phyloP scores from a whole-genome alignment of 768 basidiomycete species.

The Ramaria sp. region DNA sequence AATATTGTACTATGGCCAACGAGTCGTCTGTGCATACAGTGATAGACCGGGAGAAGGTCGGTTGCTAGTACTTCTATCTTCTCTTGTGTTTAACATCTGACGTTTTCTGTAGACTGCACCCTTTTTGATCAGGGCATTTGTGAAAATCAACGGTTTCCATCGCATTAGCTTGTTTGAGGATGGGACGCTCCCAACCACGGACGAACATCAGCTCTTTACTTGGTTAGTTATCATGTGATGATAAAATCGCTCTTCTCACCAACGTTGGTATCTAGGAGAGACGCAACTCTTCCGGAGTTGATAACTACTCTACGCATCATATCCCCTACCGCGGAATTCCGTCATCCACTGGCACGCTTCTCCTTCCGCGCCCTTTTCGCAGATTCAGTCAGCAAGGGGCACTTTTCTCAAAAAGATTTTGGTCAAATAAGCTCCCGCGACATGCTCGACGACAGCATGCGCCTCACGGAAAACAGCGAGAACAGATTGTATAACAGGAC shows the following conservation, averaged over 20 bases:
- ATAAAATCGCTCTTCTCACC: not conserved
- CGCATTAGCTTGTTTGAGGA: conserved; percentile 67
- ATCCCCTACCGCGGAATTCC: conserved; percentile 61
- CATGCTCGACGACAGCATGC: conserved; percentile 55
- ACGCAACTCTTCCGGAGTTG: conserved; percentile 71
- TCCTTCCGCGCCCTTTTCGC: conserved; percentile 73
- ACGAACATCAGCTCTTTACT: conserved; percentile 75
- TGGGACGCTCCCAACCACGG: conserved; percentile 60
- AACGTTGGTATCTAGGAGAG: conserved; percentile 43
- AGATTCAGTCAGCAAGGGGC: conserved; percentile 59
- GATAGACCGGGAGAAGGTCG: conserved; percentile 11
- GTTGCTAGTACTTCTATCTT: not conserved
- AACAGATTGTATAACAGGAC: conserved; percentile 55
- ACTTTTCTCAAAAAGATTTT: conserved; percentile 66
- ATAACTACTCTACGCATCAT: conserved; percentile 65
- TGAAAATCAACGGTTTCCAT: conserved; percentile 75
- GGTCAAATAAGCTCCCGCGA: conserved; percentile 77
- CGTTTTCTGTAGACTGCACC: conserved; percentile 49
- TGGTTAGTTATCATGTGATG: conserved; percentile 36
- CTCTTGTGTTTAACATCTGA: not conserved
- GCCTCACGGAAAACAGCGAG: conserved; percentile 20
- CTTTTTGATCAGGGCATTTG: conserved; percentile 72
- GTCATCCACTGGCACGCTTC: conserved; percentile 74
- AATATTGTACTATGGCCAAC: conserved; percentile 6
- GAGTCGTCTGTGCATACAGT: conserved; percentile 4